Evolutionary conservation across 2,329 filamentous ascomycete species (phyloP).

Genomic region (Ophiostoma tasmaniense): DNA sequence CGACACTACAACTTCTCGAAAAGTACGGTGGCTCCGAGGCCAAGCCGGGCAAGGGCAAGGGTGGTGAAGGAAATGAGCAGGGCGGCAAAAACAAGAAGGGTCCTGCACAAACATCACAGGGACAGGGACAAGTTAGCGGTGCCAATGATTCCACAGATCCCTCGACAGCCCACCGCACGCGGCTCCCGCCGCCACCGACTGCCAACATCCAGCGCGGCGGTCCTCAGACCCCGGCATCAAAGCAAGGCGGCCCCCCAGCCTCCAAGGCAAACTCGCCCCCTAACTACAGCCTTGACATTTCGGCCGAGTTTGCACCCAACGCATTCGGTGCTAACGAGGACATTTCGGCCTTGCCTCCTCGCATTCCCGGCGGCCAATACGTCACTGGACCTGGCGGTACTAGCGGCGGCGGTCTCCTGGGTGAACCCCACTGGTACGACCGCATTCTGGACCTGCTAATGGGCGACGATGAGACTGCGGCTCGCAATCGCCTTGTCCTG

Average conservation of each 20-base stretch:
- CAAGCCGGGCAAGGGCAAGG: conserved; percentile 30
- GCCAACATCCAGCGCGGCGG: conserved; percentile 46
- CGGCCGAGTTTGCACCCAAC: conserved; percentile 66
- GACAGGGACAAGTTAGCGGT: not conserved
- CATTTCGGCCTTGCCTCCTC: not conserved
- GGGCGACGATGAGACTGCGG: conserved; percentile 86
- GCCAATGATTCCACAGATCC: conserved; percentile 5
- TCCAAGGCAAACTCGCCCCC: not conserved
- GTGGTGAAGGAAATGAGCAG: conserved; percentile 10
- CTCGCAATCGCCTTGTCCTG: conserved; percentile 82
- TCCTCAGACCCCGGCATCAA: not conserved
- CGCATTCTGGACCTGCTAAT: conserved; percentile 83
- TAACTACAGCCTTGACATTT: conserved; percentile 25
- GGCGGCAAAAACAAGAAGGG: not conserved
- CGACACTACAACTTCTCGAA: conserved; percentile 82
- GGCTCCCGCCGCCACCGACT: conserved; percentile 50
- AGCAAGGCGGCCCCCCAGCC: not conserved
- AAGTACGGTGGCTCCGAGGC: conserved; percentile 74
- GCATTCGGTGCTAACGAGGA: conserved; percentile 40
- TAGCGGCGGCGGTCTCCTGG: conserved; percentile 11
- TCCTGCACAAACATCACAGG: not conserved
- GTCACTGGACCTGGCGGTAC: conserved; percentile 1
- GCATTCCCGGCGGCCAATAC: conserved; percentile 23
- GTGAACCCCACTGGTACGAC: conserved; percentile 77
- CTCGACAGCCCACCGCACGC: conserved; percentile 34